Evolutionary conservation across 1,139 yeast genomes (phyloP), one percentile per base, ranked within the genome.

Genomic region (Diutina neorugosa): DNA sequence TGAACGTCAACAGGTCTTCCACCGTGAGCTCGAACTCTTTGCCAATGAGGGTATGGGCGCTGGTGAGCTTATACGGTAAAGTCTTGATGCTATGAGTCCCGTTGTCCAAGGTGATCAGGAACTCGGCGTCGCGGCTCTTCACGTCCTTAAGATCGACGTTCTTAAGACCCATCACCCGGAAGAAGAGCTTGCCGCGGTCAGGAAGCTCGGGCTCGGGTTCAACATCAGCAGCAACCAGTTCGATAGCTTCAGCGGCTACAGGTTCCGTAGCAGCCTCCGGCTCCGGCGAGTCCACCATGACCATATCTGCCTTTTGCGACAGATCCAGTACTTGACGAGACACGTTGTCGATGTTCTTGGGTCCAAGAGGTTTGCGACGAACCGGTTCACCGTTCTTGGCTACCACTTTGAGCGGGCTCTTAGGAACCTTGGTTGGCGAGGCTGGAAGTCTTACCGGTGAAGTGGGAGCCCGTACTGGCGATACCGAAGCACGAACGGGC

Each of bases 21-120:
- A 86, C 93, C 3, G 87, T 75, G 43, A 89, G 70, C 64, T 91
- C 98, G 65, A 90, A 90, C 63, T 93, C 98, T 62, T 88, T 91
- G 53, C 83, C 82, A 53, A 91, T 71, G 8, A 67, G 56, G 21
- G 82, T 72, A 23, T 69, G 67, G 44, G 65, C 66, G 12, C 69
- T 62, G 3, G 69, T 67, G 54, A 88, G 63, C 6, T 70, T 66
- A 59, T 81, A 74, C 62, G 79, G 80, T 34, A 87, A 84, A 0
- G 97, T 91, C 49, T 84, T 81, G 51, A 90, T 81, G 55, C 93
- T 82, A 63, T 93, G 96, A 44, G 85, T 82, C 2, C 97, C 96
- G 65, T 93, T 93, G 65, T 93, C 98, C 59, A 93, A 73, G 8
- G 89, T 82, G 49, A 90, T 63, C 51, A 82, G 79, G 66, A 87